Conservation (phyloP, 108 stramenopile genomes). For the Fragilaria radians region DNA sequence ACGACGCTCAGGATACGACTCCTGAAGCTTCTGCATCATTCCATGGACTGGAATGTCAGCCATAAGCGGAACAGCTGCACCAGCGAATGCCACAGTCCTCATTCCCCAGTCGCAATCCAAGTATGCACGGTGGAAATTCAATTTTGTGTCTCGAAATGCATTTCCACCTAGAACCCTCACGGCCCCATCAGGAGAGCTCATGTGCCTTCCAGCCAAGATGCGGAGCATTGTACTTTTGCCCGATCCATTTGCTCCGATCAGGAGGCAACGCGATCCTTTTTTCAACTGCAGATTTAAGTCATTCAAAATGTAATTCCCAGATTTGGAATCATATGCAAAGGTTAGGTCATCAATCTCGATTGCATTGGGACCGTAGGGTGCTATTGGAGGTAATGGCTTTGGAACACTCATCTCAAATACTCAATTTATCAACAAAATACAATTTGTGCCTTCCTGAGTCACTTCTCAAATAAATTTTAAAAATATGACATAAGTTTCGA, state of each 20-base stretch:
- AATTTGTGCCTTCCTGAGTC: too few relatives aligned
- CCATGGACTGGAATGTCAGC: conserved; percentile 91
- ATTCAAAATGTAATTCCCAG: conserved; percentile 34
- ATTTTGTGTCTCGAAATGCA: conserved; percentile 90
- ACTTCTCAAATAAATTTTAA: too few relatives aligned
- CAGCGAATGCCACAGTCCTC: conserved; percentile 97
- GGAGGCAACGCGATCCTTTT: conserved; percentile 71
- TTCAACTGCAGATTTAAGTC: conserved; percentile 57
- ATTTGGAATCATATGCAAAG: conserved; percentile 57
- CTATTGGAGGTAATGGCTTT: conserved; percentile 60
- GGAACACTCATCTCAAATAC: too few relatives aligned
- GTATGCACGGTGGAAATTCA: conserved; percentile 92
- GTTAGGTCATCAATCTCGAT: conserved; percentile 62
- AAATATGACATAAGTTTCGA: too few relatives aligned
- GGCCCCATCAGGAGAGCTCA: conserved; percentile 45
- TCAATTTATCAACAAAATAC: too few relatives aligned
- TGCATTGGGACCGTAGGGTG: conserved; percentile 61
- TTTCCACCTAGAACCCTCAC: conserved; percentile 83
- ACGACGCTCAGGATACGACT: conserved; percentile 90
- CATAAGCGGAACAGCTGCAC: conserved; percentile 73
- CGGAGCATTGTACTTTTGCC: conserved; percentile 93
- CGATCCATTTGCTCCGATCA: conserved; percentile 86
- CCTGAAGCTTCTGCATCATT: conserved; percentile 94
- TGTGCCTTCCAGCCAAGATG: conserved; percentile 88
- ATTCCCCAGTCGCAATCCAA: conserved; percentile 97